Evolutionary conservation across 1,284 basidiomycete genomes (phyloP).

Genomic region (Amylostereum areolatum): DNA sequence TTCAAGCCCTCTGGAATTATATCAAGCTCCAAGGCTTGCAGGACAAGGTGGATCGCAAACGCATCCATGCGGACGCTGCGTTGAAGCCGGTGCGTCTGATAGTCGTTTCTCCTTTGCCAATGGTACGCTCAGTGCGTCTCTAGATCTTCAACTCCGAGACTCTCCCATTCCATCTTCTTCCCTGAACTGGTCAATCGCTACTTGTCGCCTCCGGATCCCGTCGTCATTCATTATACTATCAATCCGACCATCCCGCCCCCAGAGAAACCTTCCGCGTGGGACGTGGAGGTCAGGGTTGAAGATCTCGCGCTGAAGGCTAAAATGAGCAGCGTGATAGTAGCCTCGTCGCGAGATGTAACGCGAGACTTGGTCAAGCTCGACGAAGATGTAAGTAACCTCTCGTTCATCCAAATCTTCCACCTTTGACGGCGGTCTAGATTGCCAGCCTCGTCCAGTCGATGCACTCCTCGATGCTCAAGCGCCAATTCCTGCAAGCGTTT

Average conservation of each 20-base stretch:
- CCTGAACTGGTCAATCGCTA: slow-evolving; percentile 84
- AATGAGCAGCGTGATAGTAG: slow-evolving; percentile 71
- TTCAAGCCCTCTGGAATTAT: slow-evolving; percentile 89
- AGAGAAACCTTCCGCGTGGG: slow-evolving; percentile 71
- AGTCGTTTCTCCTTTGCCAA: not conserved
- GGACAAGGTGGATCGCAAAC: slow-evolving; percentile 83
- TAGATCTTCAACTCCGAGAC: slow-evolving; percentile 65
- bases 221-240: slow-evolving; percentile 78
- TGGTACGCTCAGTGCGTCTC: not conserved
- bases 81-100: slow-evolving; percentile 47
- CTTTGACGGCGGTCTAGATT: slow-evolving; percentile 51
- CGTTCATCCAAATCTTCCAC: not conserved
- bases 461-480: slow-evolving; percentile 81
- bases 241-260: slow-evolving; percentile 53
- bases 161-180: slow-evolving; percentile 75
- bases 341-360: slow-evolving; percentile 62
- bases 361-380: slow-evolving; percentile 74
- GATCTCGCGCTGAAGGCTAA: slow-evolving; percentile 72
- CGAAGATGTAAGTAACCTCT: slow-evolving; percentile 62
- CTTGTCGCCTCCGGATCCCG: slow-evolving; percentile 75
- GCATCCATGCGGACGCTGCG: slow-evolving; percentile 73
- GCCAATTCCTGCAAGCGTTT: slow-evolving; percentile 83
- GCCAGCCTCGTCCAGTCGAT: slow-evolving; percentile 75
- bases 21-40: slow-evolving; percentile 85
- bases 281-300: slow-evolving; percentile 88